Base-by-base conservation (phyloP, 805 yeast genomes). In the Zygoascus bituminiphila region DNA sequence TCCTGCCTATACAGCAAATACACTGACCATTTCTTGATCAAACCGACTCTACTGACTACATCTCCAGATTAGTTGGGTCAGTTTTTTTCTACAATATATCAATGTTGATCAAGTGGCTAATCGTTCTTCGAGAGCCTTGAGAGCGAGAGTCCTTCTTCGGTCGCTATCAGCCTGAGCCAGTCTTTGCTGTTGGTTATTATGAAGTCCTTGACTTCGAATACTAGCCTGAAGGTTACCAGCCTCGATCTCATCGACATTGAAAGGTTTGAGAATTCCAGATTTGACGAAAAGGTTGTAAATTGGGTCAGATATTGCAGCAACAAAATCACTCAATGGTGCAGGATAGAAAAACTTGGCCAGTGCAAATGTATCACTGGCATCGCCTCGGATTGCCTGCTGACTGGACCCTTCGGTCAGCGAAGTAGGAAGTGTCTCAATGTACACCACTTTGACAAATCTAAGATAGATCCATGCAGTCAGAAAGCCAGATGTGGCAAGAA, bases 341-440 rank as follows among this genome's bases (percentile, higher is more conserved):
- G 97, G 97, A 37, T 55, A 54, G 77, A 89, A 89, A 62, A 89
- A 87, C 58, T 84, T 83, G 25, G 82, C 81, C 52, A 89, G 73
- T 48, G 87, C 80, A 70, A 89, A 89, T 1, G 94, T 84, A 57
- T 89, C 96, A 0, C 94, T 82, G 0, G 96, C 95, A 63, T 88
- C 96, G 31, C 97, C 96, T 23, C 77, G 64, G 8, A 81, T 66
- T 21, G 72, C 50, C 25, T 45, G 50, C 12, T 52, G 47, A 19
- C 46, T 45, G 5, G 48, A 44, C 24, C 47, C 50, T 23, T 44
- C 46, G 15, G 57, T 51, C 38, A 54, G 38, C 14, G 59, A 52
- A 8, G 36, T 25, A 19, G 55, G 71, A 12, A 72, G 62, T 39
- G 78, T 79, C 47, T 78, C 83, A 24, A 69, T 62, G n/a, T 70